These are phyloP conservation scores for Tetrahymena malaccensis DNA, from an alignment of 73 alveolate species.

Conservation along the genomic window DNA sequence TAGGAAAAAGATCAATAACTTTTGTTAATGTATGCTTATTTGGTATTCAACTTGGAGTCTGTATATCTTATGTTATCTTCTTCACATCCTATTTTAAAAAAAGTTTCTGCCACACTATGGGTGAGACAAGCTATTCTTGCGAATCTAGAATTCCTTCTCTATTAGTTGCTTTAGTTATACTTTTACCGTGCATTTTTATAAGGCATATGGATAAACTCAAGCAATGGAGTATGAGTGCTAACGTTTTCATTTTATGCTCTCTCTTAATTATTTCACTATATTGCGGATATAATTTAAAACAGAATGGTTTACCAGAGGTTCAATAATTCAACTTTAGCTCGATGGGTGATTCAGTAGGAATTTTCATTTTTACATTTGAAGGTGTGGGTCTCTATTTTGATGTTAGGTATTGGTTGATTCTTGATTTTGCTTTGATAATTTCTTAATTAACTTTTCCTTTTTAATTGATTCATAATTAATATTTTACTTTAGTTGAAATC, in stretches of 20 bases:
- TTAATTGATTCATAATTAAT: no score
- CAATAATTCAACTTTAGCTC: neutral
- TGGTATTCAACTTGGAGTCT: neutral
- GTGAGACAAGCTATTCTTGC: neutral
- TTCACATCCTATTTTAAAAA: neutral
- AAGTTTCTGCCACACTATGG: neutral
- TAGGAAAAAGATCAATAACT: neutral
- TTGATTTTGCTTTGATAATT: no score
- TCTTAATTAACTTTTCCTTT: neutral
- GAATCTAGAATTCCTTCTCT: neutral
- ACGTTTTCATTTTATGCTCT: neutral
- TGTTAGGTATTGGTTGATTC: neutral
- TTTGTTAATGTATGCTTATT: neutral
- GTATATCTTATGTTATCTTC: neutral
- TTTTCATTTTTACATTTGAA: neutral
- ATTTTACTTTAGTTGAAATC: no score
- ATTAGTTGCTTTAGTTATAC: neutral
- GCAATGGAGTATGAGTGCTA: neutral
- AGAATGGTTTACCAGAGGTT: neutral
- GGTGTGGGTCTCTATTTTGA: neutral
- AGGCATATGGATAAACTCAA: neutral
- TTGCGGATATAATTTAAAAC: neutral
- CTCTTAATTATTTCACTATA: neutral
- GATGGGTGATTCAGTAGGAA: neutral
- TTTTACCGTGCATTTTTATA: neutral